Evolutionary conservation across 257 asterid genomes (phyloP), one percentile per base, ranked within the genome.

Genomic region (Gardenia jasminoides): DNA sequence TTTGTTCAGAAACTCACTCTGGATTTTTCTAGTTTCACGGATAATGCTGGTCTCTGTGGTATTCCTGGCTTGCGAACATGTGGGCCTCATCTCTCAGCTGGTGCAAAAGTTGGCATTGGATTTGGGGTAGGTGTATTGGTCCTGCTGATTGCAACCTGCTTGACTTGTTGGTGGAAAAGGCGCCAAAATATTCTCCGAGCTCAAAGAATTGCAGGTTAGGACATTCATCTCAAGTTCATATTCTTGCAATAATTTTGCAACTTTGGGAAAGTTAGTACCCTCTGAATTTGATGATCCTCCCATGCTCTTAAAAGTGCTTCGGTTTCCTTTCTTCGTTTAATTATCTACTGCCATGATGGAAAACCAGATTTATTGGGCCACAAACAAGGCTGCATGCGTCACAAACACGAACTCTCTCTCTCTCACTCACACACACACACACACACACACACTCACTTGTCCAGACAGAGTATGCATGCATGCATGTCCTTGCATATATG

Each of bases 121-220:
- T 69, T 93, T 19, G 97, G 96, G 26, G 85, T 83, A 9, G 80
- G 86, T 44, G 83, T 92, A 67, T 88, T 85, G 16, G 61, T 93
- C 66, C 83, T 92, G 61, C 90, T 93, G 31, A 68, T 90, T 24
- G 90, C 86, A 61, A 86, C 95, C 56, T 93, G 97, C 92, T 74
- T 85, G 76, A 88, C 91, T 7, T 87, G 94, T 79, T 93, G 99
- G 99, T 93, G 98, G 99, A 96, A 92, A 87, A 85, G 98, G 83
- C 82, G 97, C 56, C 93, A 93, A 86, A 96, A 93, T 79, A 88
- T 96, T 85, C 95, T 96, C 71, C 94, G 98, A 76, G 83, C 97
- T 80, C 97, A 92, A 83, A 89, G 91, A 89, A 88, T 92, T 46
- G 96, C 98, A 48, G 97, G 99, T 93, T 82, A 81, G 75, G 67